A percentile compares a stretch with the other conserved stretches of the same genome.
Conservation (phyloP, 441 rosid genomes). For the Rhodomyrtus psidioides region DNA sequence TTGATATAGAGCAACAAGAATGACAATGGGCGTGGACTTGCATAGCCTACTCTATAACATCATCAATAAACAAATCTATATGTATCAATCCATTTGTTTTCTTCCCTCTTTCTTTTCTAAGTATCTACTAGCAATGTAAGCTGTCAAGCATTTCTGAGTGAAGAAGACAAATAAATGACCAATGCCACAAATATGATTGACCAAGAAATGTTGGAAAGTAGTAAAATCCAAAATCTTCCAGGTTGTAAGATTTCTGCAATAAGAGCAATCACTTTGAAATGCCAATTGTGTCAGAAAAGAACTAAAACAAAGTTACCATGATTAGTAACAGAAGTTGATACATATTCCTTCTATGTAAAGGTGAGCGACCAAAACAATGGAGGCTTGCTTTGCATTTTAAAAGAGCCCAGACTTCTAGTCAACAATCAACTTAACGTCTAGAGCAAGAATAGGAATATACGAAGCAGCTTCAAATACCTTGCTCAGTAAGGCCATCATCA, state of each 20-base stretch:
- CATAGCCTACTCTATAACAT: background rate
- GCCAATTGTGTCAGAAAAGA: background rate
- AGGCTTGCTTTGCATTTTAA: background rate
- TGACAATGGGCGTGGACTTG: background rate
- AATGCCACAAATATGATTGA: background rate
- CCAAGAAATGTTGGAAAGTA: background rate
- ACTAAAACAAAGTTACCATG: background rate
- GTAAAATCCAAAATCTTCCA: too few species aligned
- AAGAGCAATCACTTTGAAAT: background rate
- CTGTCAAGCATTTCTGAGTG: background rate
- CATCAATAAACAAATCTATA: background rate
- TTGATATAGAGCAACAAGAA: background rate
- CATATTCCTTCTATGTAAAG: background rate
- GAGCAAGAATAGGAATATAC: background rate
- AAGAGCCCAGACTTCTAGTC: background rate
- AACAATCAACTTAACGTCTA: background rate
- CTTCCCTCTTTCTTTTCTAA: background rate
- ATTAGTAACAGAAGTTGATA: background rate
- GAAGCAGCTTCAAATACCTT: constrained; percentile 45
- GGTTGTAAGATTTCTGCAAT: too few species aligned
- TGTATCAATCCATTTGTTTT: background rate
- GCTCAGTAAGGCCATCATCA: constrained; percentile 59
- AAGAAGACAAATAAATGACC: background rate
- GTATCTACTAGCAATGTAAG: background rate
- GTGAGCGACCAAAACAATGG: background rate